Percentiles rank a stretch among this genome's conserved stretches.
Evolutionary conservation across 768 basidiomycete species (phyloP).

Genomic region (Tulasnella sp.): DNA sequence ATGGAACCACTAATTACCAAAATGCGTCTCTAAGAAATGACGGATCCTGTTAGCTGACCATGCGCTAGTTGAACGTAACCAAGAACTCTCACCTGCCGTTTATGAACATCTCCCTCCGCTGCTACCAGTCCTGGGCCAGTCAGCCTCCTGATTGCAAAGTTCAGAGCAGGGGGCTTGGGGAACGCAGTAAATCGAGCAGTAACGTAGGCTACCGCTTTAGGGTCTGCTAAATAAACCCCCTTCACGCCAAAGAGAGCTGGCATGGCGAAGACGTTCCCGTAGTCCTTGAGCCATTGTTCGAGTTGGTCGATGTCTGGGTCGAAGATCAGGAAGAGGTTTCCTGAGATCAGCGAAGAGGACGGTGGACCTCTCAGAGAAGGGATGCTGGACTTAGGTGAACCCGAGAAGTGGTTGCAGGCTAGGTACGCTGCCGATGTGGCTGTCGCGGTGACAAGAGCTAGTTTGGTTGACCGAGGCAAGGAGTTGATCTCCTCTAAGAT

Average conservation of each 20-base stretch:
- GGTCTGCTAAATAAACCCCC: slow-evolving; percentile 14
- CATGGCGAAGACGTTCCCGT: not conserved
- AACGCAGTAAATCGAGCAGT: not conserved
- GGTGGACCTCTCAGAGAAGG: slow-evolving; percentile 2
- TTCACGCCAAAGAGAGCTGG: not conserved
- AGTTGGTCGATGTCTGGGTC: slow-evolving; percentile 15
- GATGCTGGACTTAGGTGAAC: slow-evolving; percentile 1
- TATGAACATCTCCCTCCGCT: slow-evolving; percentile 24
- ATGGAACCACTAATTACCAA: not conserved
- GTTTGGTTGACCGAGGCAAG: not conserved
- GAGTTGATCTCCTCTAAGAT: not conserved
- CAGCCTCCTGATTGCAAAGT: not conserved
- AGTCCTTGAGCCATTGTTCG: slow-evolving; percentile 10
- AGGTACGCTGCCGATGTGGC: not conserved
- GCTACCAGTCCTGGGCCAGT: slow-evolving; percentile 15
- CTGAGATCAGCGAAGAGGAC: not conserved
- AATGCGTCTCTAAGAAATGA: not conserved
- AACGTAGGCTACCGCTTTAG: slow-evolving; percentile 11
- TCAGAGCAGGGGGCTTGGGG: not conserved
- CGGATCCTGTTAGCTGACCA: no score
- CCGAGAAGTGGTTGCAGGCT: slow-evolving; percentile 1
- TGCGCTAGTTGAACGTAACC: not conserved
- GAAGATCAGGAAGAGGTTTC: not conserved
- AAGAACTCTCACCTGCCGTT: not conserved
- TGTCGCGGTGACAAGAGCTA: slow-evolving; percentile 15